Evolutionary conservation across 805 yeast genomes (phyloP).

Genomic region (Yarrowia alimentaria): DNA sequence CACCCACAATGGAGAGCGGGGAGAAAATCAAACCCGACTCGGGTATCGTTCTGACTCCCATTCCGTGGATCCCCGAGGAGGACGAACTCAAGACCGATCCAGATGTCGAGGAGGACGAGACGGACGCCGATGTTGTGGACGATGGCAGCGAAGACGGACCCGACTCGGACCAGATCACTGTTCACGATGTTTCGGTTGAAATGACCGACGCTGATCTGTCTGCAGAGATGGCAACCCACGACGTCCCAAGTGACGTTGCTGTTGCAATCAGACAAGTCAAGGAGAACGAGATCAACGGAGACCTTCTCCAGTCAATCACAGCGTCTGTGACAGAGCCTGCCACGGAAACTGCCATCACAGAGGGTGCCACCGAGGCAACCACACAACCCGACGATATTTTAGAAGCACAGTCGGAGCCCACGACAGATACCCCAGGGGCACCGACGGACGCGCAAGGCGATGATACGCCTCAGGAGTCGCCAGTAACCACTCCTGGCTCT

Average conservation of each 20-base stretch:
- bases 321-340: too few relatives aligned
- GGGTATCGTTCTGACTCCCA: slow-evolving; percentile 21
- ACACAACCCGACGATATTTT: too few relatives aligned
- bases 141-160: background rate
- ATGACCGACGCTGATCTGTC: slow-evolving; percentile 18
- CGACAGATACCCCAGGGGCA: too few relatives aligned
- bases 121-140: background rate
- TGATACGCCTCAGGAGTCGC: too few relatives aligned
- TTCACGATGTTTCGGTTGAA: slow-evolving; percentile 23
- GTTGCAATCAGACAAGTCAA: background rate
- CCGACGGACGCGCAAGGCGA: too few relatives aligned
- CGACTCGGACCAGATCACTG: too few relatives aligned
- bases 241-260: background rate
- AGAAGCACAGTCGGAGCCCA: too few relatives aligned
- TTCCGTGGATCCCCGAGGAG: slow-evolving; percentile 22
- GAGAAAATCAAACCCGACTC: slow-evolving; percentile 18
- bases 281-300: background rate
- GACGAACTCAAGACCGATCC: background rate
- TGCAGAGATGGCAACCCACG: slow-evolving; percentile 8
- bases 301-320: background rate
- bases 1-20: slow-evolving; percentile 6
- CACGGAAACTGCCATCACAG: too few relatives aligned
- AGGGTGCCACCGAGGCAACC: too few relatives aligned
- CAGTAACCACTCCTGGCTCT: too few relatives aligned
- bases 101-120: background rate